A percentile compares a stretch with the other conserved stretches of the same genome.
phyloP scores from a whole-genome alignment of 2,329 filamentous ascomycete species.

The Beauveria brongniartii region DNA sequence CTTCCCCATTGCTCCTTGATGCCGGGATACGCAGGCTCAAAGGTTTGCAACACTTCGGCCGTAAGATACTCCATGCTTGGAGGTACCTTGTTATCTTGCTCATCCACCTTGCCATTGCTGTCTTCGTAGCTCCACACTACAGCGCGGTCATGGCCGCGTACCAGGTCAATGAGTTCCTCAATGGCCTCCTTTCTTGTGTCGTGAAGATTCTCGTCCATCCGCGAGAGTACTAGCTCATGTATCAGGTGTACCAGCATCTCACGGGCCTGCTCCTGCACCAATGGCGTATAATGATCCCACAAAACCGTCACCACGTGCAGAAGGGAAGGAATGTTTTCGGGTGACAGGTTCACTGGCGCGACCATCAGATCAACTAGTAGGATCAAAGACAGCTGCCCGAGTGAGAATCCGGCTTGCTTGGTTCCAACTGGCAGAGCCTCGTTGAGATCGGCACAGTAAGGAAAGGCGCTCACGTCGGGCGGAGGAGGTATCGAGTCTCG shows the following conservation, averaged over 20 bases:
- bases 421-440: constrained; percentile 76
- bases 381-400: constrained; percentile 89
- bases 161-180: constrained; percentile 79
- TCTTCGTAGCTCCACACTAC: constrained; percentile 96
- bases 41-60: constrained; percentile 73
- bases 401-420: constrained; percentile 85
- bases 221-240: constrained; percentile 82
- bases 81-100: constrained; percentile 72
- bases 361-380: constrained; percentile 94
- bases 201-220: constrained; percentile 62
- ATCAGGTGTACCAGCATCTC: constrained; percentile 98
- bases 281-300: constrained; percentile 93
- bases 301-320: constrained; percentile 87
- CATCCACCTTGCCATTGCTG: constrained; percentile 69
- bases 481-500: constrained; percentile 59
- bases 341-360: constrained; percentile 70
- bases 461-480: constrained; percentile 64
- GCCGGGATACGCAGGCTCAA: constrained; percentile 73
- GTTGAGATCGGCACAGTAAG: constrained; percentile 81
- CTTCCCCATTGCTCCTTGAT: constrained; percentile 90
- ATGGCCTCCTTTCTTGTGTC: constrained; percentile 60
- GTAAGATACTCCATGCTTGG: constrained; percentile 81
- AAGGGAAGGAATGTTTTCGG: constrained; percentile 75
- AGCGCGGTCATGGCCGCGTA: constrained; percentile 73
- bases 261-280: constrained; percentile 92